A percentile compares a stretch with the other conserved stretches of the same genome.
phyloP scores from a whole-genome alignment of 73 alveolate genomes.

The Durusdinium trenchii region DNA sequence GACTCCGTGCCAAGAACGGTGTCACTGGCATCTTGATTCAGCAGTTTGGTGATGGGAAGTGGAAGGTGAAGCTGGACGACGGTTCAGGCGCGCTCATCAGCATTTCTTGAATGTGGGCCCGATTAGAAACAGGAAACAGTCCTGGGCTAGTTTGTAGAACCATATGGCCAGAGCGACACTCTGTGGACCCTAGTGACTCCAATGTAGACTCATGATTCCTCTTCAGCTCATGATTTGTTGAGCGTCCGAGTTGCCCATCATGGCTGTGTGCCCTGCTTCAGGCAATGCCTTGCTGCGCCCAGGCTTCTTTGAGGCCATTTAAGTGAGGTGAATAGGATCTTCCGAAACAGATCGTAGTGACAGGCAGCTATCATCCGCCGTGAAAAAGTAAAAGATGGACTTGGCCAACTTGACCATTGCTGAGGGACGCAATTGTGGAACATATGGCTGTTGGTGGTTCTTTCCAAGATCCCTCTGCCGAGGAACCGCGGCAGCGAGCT shows the following conservation, averaged over 20 bases:
- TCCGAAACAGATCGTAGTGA: conserved; percentile 24
- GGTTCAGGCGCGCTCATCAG: no score
- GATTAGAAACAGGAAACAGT: no score
- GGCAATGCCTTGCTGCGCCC: conserved; percentile 94
- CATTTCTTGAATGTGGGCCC: no score
- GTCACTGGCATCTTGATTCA: conserved; percentile 72
- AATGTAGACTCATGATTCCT: no score
- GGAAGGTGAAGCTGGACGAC: conserved; percentile 93
- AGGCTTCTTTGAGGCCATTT: conserved; percentile 75
- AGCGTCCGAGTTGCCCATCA: no score
- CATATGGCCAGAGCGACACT: no score
- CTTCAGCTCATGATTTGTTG: no score
- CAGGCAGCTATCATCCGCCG: conserved; percentile 13
- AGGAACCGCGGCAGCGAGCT: conserved; percentile 94
- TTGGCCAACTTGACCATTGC: neutral
- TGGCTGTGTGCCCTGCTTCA: no score
- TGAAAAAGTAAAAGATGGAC: neutral
- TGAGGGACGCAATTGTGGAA: neutral
- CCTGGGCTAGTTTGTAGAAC: no score
- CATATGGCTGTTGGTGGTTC: neutral
- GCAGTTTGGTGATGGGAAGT: conserved; percentile 87
- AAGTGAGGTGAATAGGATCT: neutral
- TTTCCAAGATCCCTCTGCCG: neutral
- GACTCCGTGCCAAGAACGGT: conserved; percentile 87
- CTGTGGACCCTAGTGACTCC: no score